phyloP scores from a whole-genome alignment of 2,329 filamentous ascomycete species.

The Metarhizium sp. region DNA sequence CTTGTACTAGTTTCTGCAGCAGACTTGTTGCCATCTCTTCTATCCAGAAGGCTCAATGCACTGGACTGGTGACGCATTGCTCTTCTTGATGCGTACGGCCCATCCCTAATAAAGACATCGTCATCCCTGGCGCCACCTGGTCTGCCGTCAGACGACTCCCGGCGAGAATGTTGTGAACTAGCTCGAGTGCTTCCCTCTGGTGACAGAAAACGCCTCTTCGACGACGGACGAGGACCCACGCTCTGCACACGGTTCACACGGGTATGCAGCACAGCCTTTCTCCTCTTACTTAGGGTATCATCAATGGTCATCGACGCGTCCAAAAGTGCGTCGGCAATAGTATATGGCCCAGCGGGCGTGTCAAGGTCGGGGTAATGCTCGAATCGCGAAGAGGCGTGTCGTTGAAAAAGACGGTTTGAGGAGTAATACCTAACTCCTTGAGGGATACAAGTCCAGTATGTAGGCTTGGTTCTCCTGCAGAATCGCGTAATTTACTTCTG shows the following conservation, averaged over 20 bases:
- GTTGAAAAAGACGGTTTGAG: slow-evolving; percentile 89
- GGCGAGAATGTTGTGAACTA: slow-evolving; percentile 28
- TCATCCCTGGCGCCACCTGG: slow-evolving; percentile 20
- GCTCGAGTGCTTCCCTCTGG: slow-evolving; percentile 19
- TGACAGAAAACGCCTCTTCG: slow-evolving; percentile 19
- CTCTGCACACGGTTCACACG: slow-evolving; percentile 36
- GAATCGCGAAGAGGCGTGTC: slow-evolving; percentile 49
- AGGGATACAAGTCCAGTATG: slow-evolving; percentile 51
- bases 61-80: slow-evolving; percentile 48
- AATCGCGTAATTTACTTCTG: slow-evolving; percentile 54
- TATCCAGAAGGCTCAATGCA: slow-evolving; percentile 48
- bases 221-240: slow-evolving; percentile 19
- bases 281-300: slow-evolving; percentile 47
- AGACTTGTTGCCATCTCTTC: slow-evolving; percentile 50
- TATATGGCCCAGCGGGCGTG: slow-evolving; percentile 45
- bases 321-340: slow-evolving; percentile 80
- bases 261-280: slow-evolving; percentile 40
- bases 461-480: slow-evolving; percentile 24
- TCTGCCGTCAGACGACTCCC: slow-evolving; percentile 22
- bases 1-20: slow-evolving; percentile 50
- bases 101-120: slow-evolving; percentile 27
- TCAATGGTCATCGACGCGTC: slow-evolving; percentile 89
- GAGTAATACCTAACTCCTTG: slow-evolving; percentile 65
- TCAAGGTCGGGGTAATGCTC: slow-evolving; percentile 23
- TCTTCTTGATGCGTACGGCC: slow-evolving; percentile 32